Evolutionary conservation across 106 monocot species (phyloP).

Genomic region (Hemerocallis citrina): DNA sequence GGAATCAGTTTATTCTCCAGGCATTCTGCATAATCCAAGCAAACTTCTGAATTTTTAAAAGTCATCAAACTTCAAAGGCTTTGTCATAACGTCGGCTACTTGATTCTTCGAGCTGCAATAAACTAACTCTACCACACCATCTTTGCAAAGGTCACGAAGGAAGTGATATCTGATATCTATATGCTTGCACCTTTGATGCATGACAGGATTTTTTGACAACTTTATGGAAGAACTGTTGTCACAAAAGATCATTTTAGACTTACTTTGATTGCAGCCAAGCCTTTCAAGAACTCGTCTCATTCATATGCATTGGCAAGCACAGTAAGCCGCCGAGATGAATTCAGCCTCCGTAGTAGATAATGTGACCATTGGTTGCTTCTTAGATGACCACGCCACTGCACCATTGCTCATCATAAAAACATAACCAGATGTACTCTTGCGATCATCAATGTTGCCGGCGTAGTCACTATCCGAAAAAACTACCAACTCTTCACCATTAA

Average conservation of each 20-base stretch:
- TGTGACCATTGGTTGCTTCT: constrained; percentile 7
- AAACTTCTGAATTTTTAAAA: too few species aligned
- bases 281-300: neutral
- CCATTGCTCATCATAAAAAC: neutral
- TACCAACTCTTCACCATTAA: neutral
- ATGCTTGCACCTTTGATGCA: neutral
- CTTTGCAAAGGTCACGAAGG: neutral
- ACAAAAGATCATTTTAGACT: neutral
- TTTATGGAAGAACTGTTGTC: constrained; percentile 7
- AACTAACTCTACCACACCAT: neutral
- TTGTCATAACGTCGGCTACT: constrained; percentile 3
- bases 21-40: too few species aligned
- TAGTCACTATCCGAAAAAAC: constrained; percentile 9
- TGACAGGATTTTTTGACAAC: constrained; percentile 6
- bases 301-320: neutral
- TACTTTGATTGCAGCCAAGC: neutral
- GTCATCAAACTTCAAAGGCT: constrained; percentile 3
- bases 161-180: constrained; percentile 1
- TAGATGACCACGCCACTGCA: constrained; percentile 2
- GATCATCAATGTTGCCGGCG: constrained; percentile 1
- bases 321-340: neutral
- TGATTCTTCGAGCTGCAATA: neutral
- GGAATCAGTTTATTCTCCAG: too few species aligned
- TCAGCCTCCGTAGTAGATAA: constrained; percentile 5
- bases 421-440: constrained; percentile 9